Evolutionary conservation across 2,329 filamentous ascomycete genomes (phyloP).

Genomic region (Colletotrichum simmondsii): DNA sequence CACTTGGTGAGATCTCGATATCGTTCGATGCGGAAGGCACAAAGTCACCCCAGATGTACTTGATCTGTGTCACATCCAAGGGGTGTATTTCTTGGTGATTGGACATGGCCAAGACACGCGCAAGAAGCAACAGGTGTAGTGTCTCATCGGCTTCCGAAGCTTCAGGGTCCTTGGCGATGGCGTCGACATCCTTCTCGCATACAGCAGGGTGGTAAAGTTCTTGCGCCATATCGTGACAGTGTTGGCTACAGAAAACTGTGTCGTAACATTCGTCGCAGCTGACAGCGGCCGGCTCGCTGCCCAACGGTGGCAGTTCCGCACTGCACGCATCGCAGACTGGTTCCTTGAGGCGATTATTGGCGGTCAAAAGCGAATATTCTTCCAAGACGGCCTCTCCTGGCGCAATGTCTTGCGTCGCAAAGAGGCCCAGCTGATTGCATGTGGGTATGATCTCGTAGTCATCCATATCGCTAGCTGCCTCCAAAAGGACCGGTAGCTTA

Average conservation of each 20-base stretch:
- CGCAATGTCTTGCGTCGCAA: conserved; percentile 83
- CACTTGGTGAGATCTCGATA: conserved; percentile 63
- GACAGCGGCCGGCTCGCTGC: conserved; percentile 57
- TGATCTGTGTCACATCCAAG: conserved; percentile 71
- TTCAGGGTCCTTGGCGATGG: conserved; percentile 72
- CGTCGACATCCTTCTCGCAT: conserved; percentile 74
- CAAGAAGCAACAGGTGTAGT: conserved; percentile 71
- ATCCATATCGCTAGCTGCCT: conserved; percentile 62
- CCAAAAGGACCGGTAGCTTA: conserved; percentile 77
- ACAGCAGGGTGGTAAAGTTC: conserved; percentile 72
- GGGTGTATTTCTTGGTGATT: conserved; percentile 70
- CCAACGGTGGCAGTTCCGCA: conserved; percentile 72
- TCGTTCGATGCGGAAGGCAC: conserved; percentile 63
- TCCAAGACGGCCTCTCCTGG: conserved; percentile 81
- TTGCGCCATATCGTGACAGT: conserved; percentile 68
- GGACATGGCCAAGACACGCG: conserved; percentile 72
- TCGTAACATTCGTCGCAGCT: conserved; percentile 72
- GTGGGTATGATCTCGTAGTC: conserved; percentile 63
- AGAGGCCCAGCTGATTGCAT: conserved; percentile 86
- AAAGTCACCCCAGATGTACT: conserved; percentile 78
- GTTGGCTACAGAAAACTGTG: conserved; percentile 73
- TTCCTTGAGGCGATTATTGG: conserved; percentile 88
- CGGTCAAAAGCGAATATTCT: conserved; percentile 88
- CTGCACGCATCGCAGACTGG: conserved; percentile 92
- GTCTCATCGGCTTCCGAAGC: conserved; percentile 69